Evolutionary conservation across 257 asterid genomes (phyloP), one percentile per base, ranked within the genome.

Genomic region (Fraxinus cuspidata): DNA sequence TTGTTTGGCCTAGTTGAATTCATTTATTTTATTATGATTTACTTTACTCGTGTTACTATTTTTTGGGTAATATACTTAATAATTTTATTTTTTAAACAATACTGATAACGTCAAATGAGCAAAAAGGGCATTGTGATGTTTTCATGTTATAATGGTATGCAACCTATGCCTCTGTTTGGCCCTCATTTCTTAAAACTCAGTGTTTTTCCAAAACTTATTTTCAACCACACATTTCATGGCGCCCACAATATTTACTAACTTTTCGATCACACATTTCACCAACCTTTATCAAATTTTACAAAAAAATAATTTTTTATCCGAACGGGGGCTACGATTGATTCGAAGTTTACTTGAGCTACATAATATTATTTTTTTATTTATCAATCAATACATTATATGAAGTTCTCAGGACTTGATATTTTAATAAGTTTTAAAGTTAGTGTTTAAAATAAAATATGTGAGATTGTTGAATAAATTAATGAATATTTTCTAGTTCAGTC

Each of bases 221-320:
- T 42, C 16, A 42, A 42, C 49, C 49, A 10, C 16, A 42, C 16
- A 37, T 37, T 37, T 37, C 97, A 91, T 37, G 92, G 89, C 28
- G 70, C 90, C 68, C 96, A 92, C 85, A 83, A 10, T 12, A 37
- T 67, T 16, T 64, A 18, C 23, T 15, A 44, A 38, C 49, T 47
- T 60, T 79, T 51, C 42, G 7, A 3, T 27, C 5, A 37, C 42
- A 37, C 25, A 34, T 15, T 58, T 19, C n/a, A 69, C 2, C 25
- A 7, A 38, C 23, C 80, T 34, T 65, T 37, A 42, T 42, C 16
- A 42, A 11, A 42, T 2, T 42, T 8, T 19, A 75, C 23, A 5
- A 37, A 51, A 28, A 58, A 25, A 56, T 23, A 2, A 51, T 4
- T 51, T 15, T 51, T 51, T 51, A 37, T 37, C 42, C 12, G 1